A percentile compares a stretch with the other conserved stretches of the same genome.
These are phyloP conservation scores for Candida tibetensis DNA, from an alignment of 805 yeast species.

Conservation along the genomic window DNA sequence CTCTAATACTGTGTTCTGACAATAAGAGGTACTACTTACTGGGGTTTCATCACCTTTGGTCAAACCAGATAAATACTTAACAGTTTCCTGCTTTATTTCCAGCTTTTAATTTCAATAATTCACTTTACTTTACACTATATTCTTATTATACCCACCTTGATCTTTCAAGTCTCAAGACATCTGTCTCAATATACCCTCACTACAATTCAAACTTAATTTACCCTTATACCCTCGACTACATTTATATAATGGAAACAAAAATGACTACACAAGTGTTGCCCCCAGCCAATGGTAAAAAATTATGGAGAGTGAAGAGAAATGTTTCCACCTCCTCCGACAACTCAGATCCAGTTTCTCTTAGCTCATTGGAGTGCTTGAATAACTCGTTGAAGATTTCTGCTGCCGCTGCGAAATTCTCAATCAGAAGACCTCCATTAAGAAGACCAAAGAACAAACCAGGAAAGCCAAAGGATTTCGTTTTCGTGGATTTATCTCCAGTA, in stretches of 20 bases:
- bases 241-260: constrained; percentile 2
- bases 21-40: no score
- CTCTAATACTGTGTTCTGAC: no score
- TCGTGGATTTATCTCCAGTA: constrained; percentile 45
- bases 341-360: constrained; percentile 13
- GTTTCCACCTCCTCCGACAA: constrained; percentile 10
- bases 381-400: constrained; percentile 42
- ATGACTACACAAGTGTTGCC: constrained; percentile 19
- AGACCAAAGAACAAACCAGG: constrained; percentile 47
- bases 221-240: background rate
- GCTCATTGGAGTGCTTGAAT: constrained; percentile 39
- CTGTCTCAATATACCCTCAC: background rate
- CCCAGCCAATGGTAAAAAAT: constrained; percentile 44
- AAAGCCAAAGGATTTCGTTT: constrained; percentile 44
- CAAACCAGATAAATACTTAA: background rate
- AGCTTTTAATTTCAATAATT: background rate
- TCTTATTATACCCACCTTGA: constrained; percentile 1
- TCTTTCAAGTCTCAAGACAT: constrained; percentile 1
- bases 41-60: no score
- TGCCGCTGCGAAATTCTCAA: constrained; percentile 33
- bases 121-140: constrained; percentile 1
- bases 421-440: constrained; percentile 39
- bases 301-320: constrained; percentile 42
- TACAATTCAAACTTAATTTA: background rate
- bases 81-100: background rate